Evolutionary conservation across 2,329 filamentous ascomycete genomes (phyloP).

Genomic region (Karstenula rhodostoma): DNA sequence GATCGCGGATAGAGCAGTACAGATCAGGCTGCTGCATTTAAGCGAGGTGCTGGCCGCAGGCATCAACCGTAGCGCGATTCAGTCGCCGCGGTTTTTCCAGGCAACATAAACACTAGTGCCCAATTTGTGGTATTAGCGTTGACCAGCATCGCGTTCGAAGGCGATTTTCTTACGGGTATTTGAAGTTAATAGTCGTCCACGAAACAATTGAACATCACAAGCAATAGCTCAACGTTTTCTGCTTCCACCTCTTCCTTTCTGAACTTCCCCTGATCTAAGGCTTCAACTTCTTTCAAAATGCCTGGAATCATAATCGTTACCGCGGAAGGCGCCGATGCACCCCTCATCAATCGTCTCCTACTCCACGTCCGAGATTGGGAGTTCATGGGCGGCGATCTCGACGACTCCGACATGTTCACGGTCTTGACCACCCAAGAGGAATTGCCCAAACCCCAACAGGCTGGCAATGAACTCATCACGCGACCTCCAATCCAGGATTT

Average conservation of each 20-base stretch:
- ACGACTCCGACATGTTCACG: neutral
- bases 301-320: neutral
- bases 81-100: neutral
- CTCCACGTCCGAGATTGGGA: neutral
- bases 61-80: neutral
- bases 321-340: neutral
- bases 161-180: neutral
- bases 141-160: neutral
- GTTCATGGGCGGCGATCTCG: neutral
- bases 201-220: neutral
- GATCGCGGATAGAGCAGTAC: neutral
- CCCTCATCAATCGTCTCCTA: conserved; percentile 5
- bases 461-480: neutral
- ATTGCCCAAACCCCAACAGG: neutral
- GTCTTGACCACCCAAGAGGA: neutral
- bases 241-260: neutral
- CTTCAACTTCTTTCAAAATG: neutral
- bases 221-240: neutral
- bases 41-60: neutral
- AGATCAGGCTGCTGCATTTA: neutral
- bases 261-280: neutral
- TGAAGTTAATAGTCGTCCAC: neutral
- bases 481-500: conserved; percentile 1
- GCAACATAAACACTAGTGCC: neutral
- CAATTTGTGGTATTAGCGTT: neutral